Base-by-base conservation (phyloP, 208 protist genomes). In the Naegleria fowleri region DNA sequence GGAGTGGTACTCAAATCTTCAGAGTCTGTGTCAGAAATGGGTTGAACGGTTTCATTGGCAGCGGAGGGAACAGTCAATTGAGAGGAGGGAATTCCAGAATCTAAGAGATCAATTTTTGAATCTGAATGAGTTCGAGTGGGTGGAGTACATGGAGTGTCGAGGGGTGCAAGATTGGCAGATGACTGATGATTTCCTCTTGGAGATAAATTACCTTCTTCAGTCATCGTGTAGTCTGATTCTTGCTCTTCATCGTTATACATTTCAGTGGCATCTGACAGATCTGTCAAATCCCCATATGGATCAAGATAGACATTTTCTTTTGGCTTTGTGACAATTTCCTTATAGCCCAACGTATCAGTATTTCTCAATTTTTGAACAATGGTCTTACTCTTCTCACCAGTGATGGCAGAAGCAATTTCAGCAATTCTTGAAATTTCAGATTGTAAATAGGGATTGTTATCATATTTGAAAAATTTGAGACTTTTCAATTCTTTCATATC, bases 401-500 rank as follows among this genome's bases (percentile, higher is more conserved):
- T 36, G 6, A 79, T 33, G 7, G 67, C 67, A 33, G 25, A 36
- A 36, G 25, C 9, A 33, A 79, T 33, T 33, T 79, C 67, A 36
- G 67, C 67, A 79, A 79, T 79, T 79, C n/a, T 79, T 36, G 67
- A 79, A 79, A 79, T 79, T 79, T 79, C 67, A 36, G 67, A 79
- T 79, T 79, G 67, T 36, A 79, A 33, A 79, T 36, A 79, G 19
- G 19, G 25, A 79, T 79, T 79, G 9, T 36, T 36, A 7, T 79
- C 13, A 79, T 36, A 79, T 79, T 29, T 11, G 67, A 79, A 79
- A 13, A 36, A 36, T n/a, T 79, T 79, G 29, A 79, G 29, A 25
- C 48, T 86, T n/a, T 86, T 86, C 7, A 86, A 33, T 48, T 86
- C 19, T 51, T 51, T 51, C 4, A 86, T 41, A 25, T 86, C 83